Base-by-base conservation (phyloP, 2,329 filamentous ascomycete species). In the Colletotrichum scovillei region DNA sequence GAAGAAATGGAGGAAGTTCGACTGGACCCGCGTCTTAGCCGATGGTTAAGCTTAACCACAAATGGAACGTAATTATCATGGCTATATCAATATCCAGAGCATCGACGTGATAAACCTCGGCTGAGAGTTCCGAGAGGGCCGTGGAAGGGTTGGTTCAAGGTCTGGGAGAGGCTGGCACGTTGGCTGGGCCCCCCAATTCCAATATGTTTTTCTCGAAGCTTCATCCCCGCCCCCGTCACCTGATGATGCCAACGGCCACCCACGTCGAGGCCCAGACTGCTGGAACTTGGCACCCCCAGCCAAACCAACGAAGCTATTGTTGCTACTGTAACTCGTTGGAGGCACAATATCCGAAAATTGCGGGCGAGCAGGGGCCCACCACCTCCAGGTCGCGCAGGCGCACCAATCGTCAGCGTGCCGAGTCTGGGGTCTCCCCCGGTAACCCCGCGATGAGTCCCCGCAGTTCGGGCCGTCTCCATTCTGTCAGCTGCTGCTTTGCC, bases 1-100 rank as follows among this genome's bases (percentile, higher is more conserved):
- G 85, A 96, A 92, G 85, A 88, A 90, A 58, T 99, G 97, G 97
- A 90, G 90, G 77, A 95, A 95, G 84, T 98, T 97, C 85, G 97
- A 99, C 86, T 99, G 97, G 89, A 92, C 91, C 1, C 84, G 90
- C 73, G 86, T 92, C 55, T 78, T 92, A 49, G 81, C 85, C 1
- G 86, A 88, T 22, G 80, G 75, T 22, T 74, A 71, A 22, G 26
- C 11, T 53, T 4, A 53, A 24, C 22, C 38, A 57, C 19, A 42
- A 53, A 14, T 42, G n/a, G 24, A 56, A 49, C 8, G 5, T 56
- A 32, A 52, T 35, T n/a, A 16, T 38, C 14, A 42, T 9, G 26
- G 30, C 26, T 55, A 19, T 64, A 46, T n/a, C 8, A 49, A 46
- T 49, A 14, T 22, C 11, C 5, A 6, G 22, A 32, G 8, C 9